These are phyloP conservation scores for Poa annua DNA, from an alignment of 176 grass and related monocot genomes.

Conservation along the genomic window DNA sequence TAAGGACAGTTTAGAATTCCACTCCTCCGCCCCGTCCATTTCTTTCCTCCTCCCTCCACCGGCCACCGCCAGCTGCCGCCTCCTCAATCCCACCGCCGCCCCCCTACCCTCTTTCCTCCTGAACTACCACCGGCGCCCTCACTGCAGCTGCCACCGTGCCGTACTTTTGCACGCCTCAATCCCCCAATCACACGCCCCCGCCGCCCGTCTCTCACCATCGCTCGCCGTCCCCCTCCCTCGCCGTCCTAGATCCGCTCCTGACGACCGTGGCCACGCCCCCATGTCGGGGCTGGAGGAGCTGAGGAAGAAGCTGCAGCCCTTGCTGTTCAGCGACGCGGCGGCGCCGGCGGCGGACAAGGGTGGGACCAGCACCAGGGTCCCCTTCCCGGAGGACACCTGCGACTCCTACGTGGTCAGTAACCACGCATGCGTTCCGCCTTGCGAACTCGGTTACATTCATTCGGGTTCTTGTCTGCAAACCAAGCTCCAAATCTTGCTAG, in stretches of 20 bases:
- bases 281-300: slow-evolving; percentile 94
- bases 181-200: background rate
- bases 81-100: too few species aligned
- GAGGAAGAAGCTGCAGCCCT: slow-evolving; percentile 81
- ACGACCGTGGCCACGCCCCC: background rate
- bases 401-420: slow-evolving; percentile 69
- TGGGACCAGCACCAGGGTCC: slow-evolving; percentile 37
- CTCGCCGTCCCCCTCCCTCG: background rate
- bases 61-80: too few species aligned
- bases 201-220: background rate
- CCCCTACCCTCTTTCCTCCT: too few species aligned
- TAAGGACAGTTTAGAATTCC: too few species aligned
- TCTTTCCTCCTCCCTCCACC: too few species aligned
- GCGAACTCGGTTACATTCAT: too few species aligned
- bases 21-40: too few species aligned
- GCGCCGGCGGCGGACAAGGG: slow-evolving; percentile 39
- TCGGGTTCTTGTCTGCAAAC: too few species aligned
- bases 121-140: too few species aligned
- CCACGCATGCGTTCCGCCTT: too few species aligned
- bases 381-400: slow-evolving; percentile 53
- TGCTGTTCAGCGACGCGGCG: slow-evolving; percentile 66
- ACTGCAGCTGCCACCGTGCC: background rate
- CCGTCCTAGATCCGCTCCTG: background rate
- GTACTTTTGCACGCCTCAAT: background rate
- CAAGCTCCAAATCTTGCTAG: too few species aligned